These are phyloP conservation scores for Backusella tarrabulga DNA, from an alignment of 192 early-diverging fungal genomes.

Conservation along the genomic window DNA sequence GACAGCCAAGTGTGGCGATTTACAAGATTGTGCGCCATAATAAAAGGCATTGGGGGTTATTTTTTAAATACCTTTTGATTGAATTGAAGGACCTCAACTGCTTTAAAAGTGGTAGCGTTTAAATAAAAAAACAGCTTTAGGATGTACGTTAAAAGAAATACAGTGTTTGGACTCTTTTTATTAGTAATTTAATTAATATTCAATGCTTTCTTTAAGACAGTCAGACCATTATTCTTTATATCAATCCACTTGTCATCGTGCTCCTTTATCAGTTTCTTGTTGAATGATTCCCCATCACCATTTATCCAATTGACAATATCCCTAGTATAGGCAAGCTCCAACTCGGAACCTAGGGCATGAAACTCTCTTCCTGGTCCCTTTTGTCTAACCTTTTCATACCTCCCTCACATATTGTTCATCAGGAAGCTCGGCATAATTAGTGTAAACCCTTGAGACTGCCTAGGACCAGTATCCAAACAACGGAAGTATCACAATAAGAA, in stretches of 20 bases:
- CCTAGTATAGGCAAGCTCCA: neutral
- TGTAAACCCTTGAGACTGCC: conserved; percentile 33
- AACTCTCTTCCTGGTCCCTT: neutral
- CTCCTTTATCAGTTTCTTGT: neutral
- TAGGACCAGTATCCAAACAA: conserved; percentile 55
- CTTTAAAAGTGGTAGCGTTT: too few species aligned
- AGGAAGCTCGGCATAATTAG: neutral
- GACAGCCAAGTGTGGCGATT: too few species aligned
- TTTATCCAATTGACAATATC: neutral
- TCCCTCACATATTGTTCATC: neutral
- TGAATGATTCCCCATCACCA: neutral
- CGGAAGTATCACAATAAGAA: conserved; percentile 53
- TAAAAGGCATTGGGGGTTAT: too few species aligned
- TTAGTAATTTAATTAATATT: neutral
- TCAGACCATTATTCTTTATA: neutral
- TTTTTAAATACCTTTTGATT: too few species aligned
- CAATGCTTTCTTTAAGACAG: neutral
- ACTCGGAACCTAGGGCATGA: neutral
- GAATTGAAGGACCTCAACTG: too few species aligned
- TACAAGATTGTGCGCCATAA: too few species aligned
- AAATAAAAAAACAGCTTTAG: too few species aligned
- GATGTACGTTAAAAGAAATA: too few species aligned
- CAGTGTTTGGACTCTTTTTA: neutral
- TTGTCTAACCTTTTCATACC: neutral
- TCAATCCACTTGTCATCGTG: neutral